Conservation (phyloP, 176 grass and related monocot genomes). For the Zizania latifolia region DNA sequence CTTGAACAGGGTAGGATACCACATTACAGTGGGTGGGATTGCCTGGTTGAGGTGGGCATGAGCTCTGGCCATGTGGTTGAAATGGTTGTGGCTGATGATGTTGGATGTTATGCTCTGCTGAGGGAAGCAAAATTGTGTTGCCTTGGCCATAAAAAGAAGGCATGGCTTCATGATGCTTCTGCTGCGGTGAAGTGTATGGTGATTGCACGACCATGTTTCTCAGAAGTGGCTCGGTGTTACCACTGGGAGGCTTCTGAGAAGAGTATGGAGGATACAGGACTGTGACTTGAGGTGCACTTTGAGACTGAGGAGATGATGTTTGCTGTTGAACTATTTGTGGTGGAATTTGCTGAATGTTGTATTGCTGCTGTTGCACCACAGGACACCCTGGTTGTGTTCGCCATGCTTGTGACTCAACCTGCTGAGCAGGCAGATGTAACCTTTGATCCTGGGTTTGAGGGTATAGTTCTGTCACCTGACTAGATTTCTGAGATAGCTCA, state of each 20-base stretch:
- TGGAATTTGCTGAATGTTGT: slow-evolving; percentile 43
- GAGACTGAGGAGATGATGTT: slow-evolving; percentile 47
- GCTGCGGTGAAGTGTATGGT: slow-evolving; percentile 51
- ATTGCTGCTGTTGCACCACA: slow-evolving; percentile 44
- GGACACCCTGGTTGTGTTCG: slow-evolving; percentile 43
- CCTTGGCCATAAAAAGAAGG: slow-evolving; percentile 58
- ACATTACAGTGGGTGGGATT: slow-evolving; percentile 51
- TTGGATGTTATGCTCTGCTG: slow-evolving; percentile 36
- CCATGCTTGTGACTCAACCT: slow-evolving; percentile 43
- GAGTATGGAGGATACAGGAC: slow-evolving; percentile 62
- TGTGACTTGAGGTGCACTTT: slow-evolving; percentile 52
- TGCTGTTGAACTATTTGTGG: slow-evolving; percentile 44
- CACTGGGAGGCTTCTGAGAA: slow-evolving; percentile 56
- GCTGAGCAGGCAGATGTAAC: slow-evolving; percentile 41
- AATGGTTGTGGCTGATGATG: slow-evolving; percentile 41
- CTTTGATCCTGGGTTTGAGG: slow-evolving; percentile 44
- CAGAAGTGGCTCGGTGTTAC: slow-evolving; percentile 48
- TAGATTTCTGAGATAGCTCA: slow-evolving; percentile 35
- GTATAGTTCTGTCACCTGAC: slow-evolving; percentile 29
- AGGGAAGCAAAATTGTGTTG: slow-evolving; percentile 48
- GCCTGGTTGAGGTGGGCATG: slow-evolving; percentile 42
- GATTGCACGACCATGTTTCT: slow-evolving; percentile 42
- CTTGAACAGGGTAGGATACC: slow-evolving; percentile 60
- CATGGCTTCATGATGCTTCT: slow-evolving; percentile 54
- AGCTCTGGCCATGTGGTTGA: slow-evolving; percentile 32